Evolutionary conservation across 345 rosid species (phyloP).

Genomic region (Aethionema arabicum): DNA sequence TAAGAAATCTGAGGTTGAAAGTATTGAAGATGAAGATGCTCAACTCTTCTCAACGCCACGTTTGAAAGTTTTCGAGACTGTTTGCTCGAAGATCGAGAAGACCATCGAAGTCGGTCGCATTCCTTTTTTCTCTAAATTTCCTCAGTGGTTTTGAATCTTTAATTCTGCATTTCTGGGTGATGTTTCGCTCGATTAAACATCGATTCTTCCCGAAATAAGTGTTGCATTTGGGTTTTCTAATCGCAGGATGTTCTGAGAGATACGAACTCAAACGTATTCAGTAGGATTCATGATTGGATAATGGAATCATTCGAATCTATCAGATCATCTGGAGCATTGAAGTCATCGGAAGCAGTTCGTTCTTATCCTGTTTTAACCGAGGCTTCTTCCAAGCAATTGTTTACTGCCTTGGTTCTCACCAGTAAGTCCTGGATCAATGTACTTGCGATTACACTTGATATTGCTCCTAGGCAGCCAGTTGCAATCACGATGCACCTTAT

Average conservation of each 20-base stretch:
- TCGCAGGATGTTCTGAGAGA: conserved; percentile 72
- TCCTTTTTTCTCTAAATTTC: neutral
- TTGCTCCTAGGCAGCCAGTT: neutral
- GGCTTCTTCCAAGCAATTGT: conserved; percentile 61
- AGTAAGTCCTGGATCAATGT: conserved; percentile 53
- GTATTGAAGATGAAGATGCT: conserved; percentile 33
- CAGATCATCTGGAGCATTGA: conserved; percentile 43
- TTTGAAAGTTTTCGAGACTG: conserved; percentile 56
- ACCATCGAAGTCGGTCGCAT: conserved; percentile 48
- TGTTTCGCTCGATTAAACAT: neutral
- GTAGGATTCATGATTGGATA: conserved; percentile 70
- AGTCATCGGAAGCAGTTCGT: conserved; percentile 51
- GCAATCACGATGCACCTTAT: neutral
- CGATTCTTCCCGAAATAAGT: conserved; percentile 6
- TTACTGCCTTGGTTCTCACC: conserved; percentile 72
- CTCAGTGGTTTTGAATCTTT: conserved; percentile 5
- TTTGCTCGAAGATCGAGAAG: conserved; percentile 68
- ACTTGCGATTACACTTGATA: neutral
- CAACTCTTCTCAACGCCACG: conserved; percentile 34
- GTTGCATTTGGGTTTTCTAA: conserved; percentile 6
- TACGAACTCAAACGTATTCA: conserved; percentile 47
- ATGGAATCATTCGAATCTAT: conserved; percentile 55
- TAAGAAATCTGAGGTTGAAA: conserved; percentile 32
- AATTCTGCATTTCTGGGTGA: neutral
- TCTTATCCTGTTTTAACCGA: conserved; percentile 59